Conservation (phyloP, 2,329 filamentous ascomycete species). For the Coniella lustricola region DNA sequence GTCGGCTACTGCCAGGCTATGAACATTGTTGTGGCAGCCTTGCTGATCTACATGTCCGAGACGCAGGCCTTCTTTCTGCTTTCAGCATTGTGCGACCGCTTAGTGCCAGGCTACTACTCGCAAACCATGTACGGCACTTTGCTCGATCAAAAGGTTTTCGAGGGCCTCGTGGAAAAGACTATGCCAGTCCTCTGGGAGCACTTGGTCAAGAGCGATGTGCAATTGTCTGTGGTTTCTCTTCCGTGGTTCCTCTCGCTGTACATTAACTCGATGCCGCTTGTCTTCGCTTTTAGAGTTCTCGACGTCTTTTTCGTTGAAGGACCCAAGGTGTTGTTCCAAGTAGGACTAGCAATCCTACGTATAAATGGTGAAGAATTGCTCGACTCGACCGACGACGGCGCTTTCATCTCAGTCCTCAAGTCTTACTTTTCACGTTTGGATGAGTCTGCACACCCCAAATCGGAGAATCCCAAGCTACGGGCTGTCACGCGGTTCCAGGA, state of each 20-base stretch:
- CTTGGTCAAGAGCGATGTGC: slow-evolving; percentile 92
- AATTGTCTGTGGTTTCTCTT: slow-evolving; percentile 91
- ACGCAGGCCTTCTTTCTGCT: slow-evolving; percentile 91
- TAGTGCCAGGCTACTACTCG: slow-evolving; percentile 95
- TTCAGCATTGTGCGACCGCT: slow-evolving; percentile 82
- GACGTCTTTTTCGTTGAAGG: slow-evolving; percentile 99
- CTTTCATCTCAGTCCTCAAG: slow-evolving; percentile 94
- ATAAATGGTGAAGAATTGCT: slow-evolving; percentile 96
- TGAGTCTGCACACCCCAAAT: slow-evolving; percentile 91
- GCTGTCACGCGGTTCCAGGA: slow-evolving; percentile 96
- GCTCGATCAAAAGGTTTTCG: slow-evolving; percentile 93
- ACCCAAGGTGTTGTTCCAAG: slow-evolving; percentile 93
- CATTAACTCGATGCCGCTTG: slow-evolving; percentile 98
- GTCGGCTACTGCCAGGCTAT: slow-evolving; percentile 99
- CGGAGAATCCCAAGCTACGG: slow-evolving; percentile 87
- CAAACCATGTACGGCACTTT: slow-evolving; percentile 99
- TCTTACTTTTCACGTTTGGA: slow-evolving; percentile 89
- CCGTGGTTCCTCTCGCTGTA: slow-evolving; percentile 98
- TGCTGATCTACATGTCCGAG: slow-evolving; percentile 98
- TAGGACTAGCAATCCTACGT: slow-evolving; percentile 89
- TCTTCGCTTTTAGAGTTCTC: slow-evolving; percentile 92
- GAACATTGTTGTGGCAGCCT: slow-evolving; percentile 98
- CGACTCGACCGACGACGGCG: slow-evolving; percentile 88
- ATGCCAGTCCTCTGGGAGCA: slow-evolving; percentile 99
- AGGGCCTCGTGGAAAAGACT: slow-evolving; percentile 95